These are phyloP conservation scores for Tremella fuciformis DNA, from an alignment of 768 basidiomycete genomes.

Conservation along the genomic window DNA sequence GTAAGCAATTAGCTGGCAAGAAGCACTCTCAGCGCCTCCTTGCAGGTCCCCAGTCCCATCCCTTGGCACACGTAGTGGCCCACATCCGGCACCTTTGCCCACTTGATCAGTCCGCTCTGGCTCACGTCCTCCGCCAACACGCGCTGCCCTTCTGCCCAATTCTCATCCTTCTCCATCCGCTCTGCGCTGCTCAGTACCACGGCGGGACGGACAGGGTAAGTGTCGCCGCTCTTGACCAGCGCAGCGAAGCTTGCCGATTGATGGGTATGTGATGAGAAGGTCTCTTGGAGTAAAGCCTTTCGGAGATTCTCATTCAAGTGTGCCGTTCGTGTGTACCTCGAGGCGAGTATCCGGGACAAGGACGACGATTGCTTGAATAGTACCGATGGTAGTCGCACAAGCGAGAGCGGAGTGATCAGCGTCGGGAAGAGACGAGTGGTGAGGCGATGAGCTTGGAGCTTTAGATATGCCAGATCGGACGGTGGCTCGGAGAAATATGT, in stretches of 20 bases:
- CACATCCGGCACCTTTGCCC: constrained; percentile 27
- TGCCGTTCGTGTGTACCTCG: constrained; percentile 12
- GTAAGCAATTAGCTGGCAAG: too few relatives aligned
- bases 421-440: constrained; percentile 42
- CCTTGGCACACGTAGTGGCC: constrained; percentile 34
- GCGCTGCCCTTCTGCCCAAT: constrained; percentile 48
- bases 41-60: constrained; percentile 22
- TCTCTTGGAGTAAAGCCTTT: constrained; percentile 47
- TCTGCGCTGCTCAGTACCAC: constrained; percentile 36
- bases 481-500: constrained; percentile 49
- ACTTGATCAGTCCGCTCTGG: constrained; percentile 39
- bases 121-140: constrained; percentile 48
- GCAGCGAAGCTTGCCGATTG: constrained; percentile 37
- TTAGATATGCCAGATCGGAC: constrained; percentile 20
- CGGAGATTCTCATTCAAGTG: constrained; percentile 42
- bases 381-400: constrained; percentile 44
- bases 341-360: constrained; percentile 46
- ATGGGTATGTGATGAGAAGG: constrained; percentile 44
- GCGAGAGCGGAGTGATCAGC: constrained; percentile 43
- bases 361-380: constrained; percentile 43
- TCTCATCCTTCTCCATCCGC: constrained; percentile 36
- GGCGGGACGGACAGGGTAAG: constrained; percentile 39
- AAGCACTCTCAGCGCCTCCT: constrained; percentile 18
- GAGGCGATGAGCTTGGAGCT: constrained; percentile 37
- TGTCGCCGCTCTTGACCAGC: constrained; percentile 30